Conservation (phyloP, 352 stramenopile genomes). For the Blastocystis hominis region DNA sequence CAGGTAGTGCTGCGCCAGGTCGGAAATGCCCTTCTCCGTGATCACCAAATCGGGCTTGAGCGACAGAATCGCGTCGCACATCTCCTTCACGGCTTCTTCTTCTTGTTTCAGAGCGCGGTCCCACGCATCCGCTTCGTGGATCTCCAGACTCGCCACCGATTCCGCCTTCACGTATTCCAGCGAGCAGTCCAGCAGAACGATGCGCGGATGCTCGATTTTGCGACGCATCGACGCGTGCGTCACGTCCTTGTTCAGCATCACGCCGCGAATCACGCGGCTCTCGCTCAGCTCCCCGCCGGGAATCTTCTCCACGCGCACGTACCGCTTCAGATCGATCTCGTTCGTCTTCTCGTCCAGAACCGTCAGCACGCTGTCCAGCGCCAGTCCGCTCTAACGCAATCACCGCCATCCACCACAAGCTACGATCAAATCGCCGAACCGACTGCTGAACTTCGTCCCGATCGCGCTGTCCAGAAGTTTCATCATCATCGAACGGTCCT, state of each 20-base stretch:
- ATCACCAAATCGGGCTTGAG: too few species aligned
- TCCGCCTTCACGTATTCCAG: slow-evolving; percentile 99
- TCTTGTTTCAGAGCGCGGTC: slow-evolving; percentile 94
- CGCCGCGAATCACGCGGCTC: slow-evolving; percentile 84
- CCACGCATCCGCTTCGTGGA: slow-evolving; percentile 95
- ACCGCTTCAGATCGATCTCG: slow-evolving; percentile 98
- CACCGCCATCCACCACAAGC: not conserved
- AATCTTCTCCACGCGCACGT: slow-evolving; percentile 96
- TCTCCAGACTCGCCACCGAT: slow-evolving; percentile 88
- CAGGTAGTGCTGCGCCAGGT: slow-evolving; percentile 98
- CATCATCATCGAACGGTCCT: too few species aligned
- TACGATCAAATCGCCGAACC: slow-evolving; percentile 77
- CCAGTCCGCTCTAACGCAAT: slow-evolving; percentile 89
- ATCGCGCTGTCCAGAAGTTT: slow-evolving; percentile 88
- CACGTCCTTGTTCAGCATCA: slow-evolving; percentile 99
- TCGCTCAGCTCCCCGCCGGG: slow-evolving; percentile 87
- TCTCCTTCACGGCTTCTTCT: slow-evolving; percentile 98
- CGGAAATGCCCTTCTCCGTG: slow-evolving; percentile 97
- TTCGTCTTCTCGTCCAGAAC: slow-evolving; percentile 78
- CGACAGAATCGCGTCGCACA: slow-evolving; percentile 92
- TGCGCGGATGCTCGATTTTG: slow-evolving; percentile 91
- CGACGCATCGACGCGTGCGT: slow-evolving; percentile 97
- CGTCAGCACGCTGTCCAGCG: slow-evolving; percentile 86
- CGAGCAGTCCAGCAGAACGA: slow-evolving; percentile 93
- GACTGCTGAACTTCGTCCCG: slow-evolving; percentile 92